Evolutionary conservation across 1,284 basidiomycete species (phyloP).

Genomic region (Trametes sp.): DNA sequence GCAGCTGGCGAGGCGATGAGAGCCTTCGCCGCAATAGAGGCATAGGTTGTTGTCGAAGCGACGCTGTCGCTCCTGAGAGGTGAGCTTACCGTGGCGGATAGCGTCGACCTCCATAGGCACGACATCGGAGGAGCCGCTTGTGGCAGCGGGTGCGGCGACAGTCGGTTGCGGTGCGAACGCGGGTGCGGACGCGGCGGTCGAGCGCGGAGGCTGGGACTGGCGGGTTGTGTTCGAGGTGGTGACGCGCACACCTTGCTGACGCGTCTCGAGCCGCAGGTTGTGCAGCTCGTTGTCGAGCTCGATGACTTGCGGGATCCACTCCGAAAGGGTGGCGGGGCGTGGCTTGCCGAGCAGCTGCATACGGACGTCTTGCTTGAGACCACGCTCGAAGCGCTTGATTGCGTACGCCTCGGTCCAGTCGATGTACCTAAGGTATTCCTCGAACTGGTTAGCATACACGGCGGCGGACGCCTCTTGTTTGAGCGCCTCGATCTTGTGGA

Average conservation of each 20-base stretch:
- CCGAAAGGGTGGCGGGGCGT: slow-evolving; percentile 20
- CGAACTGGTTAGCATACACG: slow-evolving; percentile 36
- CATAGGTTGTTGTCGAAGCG: slow-evolving; percentile 36
- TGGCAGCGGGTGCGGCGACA: neutral
- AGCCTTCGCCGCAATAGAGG: slow-evolving; percentile 40
- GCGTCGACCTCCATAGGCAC: slow-evolving; percentile 28
- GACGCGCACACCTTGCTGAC: slow-evolving; percentile 5
- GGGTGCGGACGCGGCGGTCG: slow-evolving; percentile 1
- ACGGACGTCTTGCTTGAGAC: slow-evolving; percentile 24
- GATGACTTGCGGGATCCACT: slow-evolving; percentile 17
- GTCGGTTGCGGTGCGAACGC: neutral
- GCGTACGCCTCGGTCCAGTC: slow-evolving; percentile 33
- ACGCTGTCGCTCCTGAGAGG: slow-evolving; percentile 35
- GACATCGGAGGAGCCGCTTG: slow-evolving; percentile 5
- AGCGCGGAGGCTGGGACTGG: slow-evolving; percentile 3
- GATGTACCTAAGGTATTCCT: slow-evolving; percentile 36
- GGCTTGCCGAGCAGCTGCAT: slow-evolving; percentile 7
- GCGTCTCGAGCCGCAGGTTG: slow-evolving; percentile 5
- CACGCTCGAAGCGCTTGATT: slow-evolving; percentile 24
- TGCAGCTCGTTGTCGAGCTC: slow-evolving; percentile 18
- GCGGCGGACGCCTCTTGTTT: slow-evolving; percentile 38
- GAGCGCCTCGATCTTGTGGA: slow-evolving; percentile 28
- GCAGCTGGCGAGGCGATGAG: slow-evolving; percentile 38
- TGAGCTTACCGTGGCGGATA: slow-evolving; percentile 12
- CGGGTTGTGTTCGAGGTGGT: slow-evolving; percentile 4